A percentile compares a stretch with the other conserved stretches of the same genome.
Evolutionary conservation across 345 rosid genomes (phyloP).

Genomic region (Salix brachista): DNA sequence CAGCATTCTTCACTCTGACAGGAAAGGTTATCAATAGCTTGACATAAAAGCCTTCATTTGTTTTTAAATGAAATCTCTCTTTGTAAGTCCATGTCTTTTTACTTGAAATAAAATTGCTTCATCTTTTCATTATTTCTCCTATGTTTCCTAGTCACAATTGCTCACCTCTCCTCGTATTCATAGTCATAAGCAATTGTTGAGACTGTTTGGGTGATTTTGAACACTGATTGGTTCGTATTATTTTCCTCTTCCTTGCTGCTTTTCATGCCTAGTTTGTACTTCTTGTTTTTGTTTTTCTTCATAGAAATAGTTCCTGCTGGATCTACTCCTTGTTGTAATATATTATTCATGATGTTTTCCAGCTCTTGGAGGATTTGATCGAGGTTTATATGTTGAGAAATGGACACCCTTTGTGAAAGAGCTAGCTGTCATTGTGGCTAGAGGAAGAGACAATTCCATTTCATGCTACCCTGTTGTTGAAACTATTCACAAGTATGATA

Average conservation of each 20-base stretch:
- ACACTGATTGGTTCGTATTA: not conserved
- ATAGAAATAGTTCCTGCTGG: not conserved
- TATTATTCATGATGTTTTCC: conserved; percentile 8
- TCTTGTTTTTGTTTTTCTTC: not conserved
- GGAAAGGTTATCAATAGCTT: not conserved
- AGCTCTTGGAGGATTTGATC: conserved; percentile 84
- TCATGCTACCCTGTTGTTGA: conserved; percentile 88
- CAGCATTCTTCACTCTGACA: not conserved
- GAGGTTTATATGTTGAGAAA: conserved; percentile 87
- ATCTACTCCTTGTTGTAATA: not conserved
- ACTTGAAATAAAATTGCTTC: not conserved
- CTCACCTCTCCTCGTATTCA: not conserved
- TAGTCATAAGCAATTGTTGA: not conserved
- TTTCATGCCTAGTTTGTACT: not conserved
- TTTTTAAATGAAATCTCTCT: not conserved
- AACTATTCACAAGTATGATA: conserved; percentile 79
- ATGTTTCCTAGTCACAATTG: not conserved
- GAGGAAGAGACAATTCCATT: conserved; percentile 82
- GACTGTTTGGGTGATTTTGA: not conserved
- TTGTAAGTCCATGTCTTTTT: not conserved
- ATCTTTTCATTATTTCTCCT: not conserved
- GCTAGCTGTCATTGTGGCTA: conserved; percentile 88
- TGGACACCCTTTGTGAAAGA: conserved; percentile 95
- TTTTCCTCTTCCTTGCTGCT: not conserved
- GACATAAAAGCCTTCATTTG: not conserved